Percentiles rank a stretch among this genome's conserved stretches.
Conservation (phyloP, 345 rosid genomes). For the Nephelium lappaceum region DNA sequence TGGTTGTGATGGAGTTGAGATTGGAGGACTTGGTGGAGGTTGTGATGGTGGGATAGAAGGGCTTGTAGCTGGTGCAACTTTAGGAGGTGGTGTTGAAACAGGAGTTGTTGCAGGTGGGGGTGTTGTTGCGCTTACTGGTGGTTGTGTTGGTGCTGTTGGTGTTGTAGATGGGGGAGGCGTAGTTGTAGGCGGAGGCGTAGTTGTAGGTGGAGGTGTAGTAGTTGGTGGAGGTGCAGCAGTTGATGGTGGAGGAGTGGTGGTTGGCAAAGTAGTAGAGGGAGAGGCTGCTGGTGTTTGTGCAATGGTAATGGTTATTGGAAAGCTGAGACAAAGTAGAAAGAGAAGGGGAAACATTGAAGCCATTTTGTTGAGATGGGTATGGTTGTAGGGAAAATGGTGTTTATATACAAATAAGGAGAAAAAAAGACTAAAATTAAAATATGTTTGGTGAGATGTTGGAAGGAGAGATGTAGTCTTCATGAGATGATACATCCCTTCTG, state of each 20-base stretch:
- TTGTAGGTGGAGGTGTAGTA: slow-evolving; percentile 33
- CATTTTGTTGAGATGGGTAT: slow-evolving; percentile 48
- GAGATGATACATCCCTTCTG: slow-evolving; percentile 61
- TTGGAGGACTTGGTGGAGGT: slow-evolving; percentile 53
- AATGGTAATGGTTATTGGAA: slow-evolving; percentile 41
- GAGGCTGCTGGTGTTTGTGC: slow-evolving; percentile 79
- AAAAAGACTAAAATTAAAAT: slow-evolving; percentile 21
- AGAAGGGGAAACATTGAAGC: slow-evolving; percentile 37
- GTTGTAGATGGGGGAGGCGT: slow-evolving; percentile 39
- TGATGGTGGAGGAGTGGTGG: slow-evolving; percentile 34
- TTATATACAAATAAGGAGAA: slow-evolving; percentile 26
- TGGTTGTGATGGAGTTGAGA: slow-evolving; percentile 47
- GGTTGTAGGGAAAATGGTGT: slow-evolving; percentile 13
- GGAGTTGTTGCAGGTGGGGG: slow-evolving; percentile 60
- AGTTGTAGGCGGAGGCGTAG: slow-evolving; percentile 30
- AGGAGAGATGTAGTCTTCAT: slow-evolving; percentile 52
- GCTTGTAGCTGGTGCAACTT: slow-evolving; percentile 61
- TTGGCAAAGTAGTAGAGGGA: slow-evolving; percentile 49
- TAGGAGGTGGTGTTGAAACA: slow-evolving; percentile 54
- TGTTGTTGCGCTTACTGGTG: slow-evolving; percentile 47
- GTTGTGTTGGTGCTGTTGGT: slow-evolving; percentile 39
- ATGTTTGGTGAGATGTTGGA: slow-evolving; percentile 56
- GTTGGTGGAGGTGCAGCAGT: slow-evolving; percentile 33
- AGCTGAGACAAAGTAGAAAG: slow-evolving; percentile 40
- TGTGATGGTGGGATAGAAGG: slow-evolving; percentile 62